Base-by-base conservation (phyloP, 805 yeast species). In the Metschnikowia bowlesiae region DNA sequence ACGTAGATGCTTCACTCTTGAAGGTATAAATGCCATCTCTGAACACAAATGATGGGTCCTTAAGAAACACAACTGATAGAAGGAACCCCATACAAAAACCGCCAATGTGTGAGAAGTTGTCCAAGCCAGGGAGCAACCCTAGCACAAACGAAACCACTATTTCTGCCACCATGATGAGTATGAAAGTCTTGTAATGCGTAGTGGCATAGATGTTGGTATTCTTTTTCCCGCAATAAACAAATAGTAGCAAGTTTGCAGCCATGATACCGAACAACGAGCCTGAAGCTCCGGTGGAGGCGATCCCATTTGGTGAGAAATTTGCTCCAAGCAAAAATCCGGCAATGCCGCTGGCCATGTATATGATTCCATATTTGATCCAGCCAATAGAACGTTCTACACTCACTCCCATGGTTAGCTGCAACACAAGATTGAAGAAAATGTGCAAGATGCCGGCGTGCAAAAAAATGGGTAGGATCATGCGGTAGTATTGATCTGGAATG, bases 371-470 rank as follows among this genome's bases (percentile, higher is more conserved):
- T 52, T 84, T 70, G 3, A 81, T 47, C 28, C 72, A 59, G 2
- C 91, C 91, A 40, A 85, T 75, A 36, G 67, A 63, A 48, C 74
- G 64, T 63, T 85, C 91, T 9, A 83, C 74, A 26, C 79, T 74
- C 7, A 78, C 65, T 0, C 89, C 91, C 67, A 83, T 71, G n/a
- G 77, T 66, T 16, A 83, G 59, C 63, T 85, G 90, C 28, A 85
- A 64, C 22, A 83, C 52, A 59, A 85, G 60, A 61, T 85, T 85
- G 72, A 83, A 81, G 18, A 80, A 61, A 38, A 85, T 83, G 61
- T 85, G 91, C 42, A 85, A 62, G 55, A 85, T 75, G 0, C 91
- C 91, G 4, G 90, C 89, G 62, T 85, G 91, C 47, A 85, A 60
- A 56, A 85, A 85, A 10, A 84, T 82, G 1, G 90, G 87, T n/a